A percentile compares a stretch with the other conserved stretches of the same genome.
These are phyloP conservation scores for Kokia cookei DNA, from an alignment of 441 rosid genomes.

Conservation along the genomic window DNA sequence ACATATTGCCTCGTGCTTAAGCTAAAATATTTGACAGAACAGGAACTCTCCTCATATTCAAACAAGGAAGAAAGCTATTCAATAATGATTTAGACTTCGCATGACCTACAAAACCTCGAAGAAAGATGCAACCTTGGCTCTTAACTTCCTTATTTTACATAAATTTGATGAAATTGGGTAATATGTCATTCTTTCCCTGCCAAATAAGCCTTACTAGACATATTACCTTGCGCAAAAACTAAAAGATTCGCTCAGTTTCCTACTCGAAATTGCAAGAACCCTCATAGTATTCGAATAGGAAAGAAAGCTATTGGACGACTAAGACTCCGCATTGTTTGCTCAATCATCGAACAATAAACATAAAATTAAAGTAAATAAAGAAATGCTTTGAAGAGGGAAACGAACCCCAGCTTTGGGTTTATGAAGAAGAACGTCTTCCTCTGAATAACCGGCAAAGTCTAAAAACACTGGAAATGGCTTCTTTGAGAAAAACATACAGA, in stretches of 20 bases:
- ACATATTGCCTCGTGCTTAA: neutral
- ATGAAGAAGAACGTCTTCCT: constrained; percentile 79
- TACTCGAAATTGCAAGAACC: neutral
- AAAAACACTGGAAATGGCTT: constrained; percentile 85
- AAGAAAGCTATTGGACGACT: neutral
- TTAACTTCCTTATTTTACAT: neutral
- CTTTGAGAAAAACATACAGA: constrained; percentile 87
- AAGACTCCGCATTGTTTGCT: neutral
- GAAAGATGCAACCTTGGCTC: neutral
- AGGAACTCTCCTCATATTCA: neutral
- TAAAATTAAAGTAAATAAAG: neutral
- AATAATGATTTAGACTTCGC: no score
- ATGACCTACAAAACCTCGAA: neutral
- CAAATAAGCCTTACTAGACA: neutral
- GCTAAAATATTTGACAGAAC: neutral
- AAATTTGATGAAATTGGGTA: neutral
- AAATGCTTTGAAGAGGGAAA: neutral
- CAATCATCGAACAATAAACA: neutral
- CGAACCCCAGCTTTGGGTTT: constrained; percentile 95
- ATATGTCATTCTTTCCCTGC: neutral
- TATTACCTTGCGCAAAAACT: neutral
- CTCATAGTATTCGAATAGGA: no score
- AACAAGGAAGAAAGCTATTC: no score
- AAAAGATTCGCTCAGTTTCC: neutral
- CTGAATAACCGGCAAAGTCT: constrained; percentile 64